Evolutionary conservation across 2,329 filamentous ascomycete genomes (phyloP), one percentile per base, ranked within the genome.

Genomic region (Clarireedia sp.): DNA sequence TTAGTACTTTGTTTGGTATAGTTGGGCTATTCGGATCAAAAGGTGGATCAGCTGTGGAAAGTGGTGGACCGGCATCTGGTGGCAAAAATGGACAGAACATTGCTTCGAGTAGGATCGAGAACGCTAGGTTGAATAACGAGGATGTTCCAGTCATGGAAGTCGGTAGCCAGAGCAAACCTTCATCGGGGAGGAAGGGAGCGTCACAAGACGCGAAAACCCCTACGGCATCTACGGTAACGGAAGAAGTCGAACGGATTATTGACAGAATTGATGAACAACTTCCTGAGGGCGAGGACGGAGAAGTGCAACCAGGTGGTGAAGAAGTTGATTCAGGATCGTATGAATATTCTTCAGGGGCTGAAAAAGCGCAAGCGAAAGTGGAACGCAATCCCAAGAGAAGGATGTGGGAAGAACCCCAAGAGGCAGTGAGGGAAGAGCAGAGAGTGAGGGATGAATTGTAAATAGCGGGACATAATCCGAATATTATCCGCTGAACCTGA

Each of bases 341-440:
- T 7, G 24, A 7, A 26, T 26, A 26, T 26, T 7, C 8, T 26
- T 26, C 24, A 26, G 24, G 24, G 24, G 24, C 6, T 7, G 5
- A 7, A 7, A 26, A 70, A 81, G 79, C 73, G 79, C 83, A 60
- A 79, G 79, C 69, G 65, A 49, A 60, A 16, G 41, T 47, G 24
- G 57, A 61, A 21, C 51, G 51, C 68, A 84, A 84, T 66, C 78
- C 79, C 6, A 83, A 78, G 73, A 84, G 84, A 72, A 77, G 80
- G 70, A 78, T 78, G 70, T 82, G 80, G 73, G 80, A 83, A 60
- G 79, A 79, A 56, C 69, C 72, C 29, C 67, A 64, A 44, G 72
- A 74, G 58, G 67, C 66, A 59, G 62, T 63, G 21, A 62, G 63
- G 23, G 55, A 65, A 33, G 61, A 60, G 44, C 57, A 65, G 55